Conservation (phyloP, 768 basidiomycete genomes). For the Amanita pseudoporphyria region DNA sequence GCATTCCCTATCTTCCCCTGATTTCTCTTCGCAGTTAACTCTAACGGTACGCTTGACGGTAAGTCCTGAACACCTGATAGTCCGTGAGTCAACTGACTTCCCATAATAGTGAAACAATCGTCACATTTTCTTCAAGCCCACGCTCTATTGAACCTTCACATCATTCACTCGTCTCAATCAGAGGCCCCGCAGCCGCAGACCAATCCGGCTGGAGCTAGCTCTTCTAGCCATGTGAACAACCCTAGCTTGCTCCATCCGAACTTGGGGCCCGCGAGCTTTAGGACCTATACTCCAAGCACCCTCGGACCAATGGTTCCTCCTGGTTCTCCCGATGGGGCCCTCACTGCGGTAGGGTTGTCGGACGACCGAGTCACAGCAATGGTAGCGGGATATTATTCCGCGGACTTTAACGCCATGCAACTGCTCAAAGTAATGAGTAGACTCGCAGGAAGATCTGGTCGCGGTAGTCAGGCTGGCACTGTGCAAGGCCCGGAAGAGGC, state of each 20-base stretch:
- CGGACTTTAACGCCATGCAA: slow-evolving; percentile 72
- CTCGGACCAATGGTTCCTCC: slow-evolving; percentile 11
- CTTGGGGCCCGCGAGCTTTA: slow-evolving; percentile 54
- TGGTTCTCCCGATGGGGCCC: neutral
- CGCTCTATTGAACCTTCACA: slow-evolving; percentile 73
- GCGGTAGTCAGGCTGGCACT: slow-evolving; percentile 30
- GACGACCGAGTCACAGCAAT: slow-evolving; percentile 24
- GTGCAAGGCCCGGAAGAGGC: slow-evolving; percentile 18
- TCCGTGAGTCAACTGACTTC: slow-evolving; percentile 3
- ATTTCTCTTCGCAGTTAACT: slow-evolving; percentile 44
- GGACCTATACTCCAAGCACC: slow-evolving; percentile 42
- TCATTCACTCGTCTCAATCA: slow-evolving; percentile 73
- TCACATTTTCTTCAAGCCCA: slow-evolving; percentile 85
- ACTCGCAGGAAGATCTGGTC: slow-evolving; percentile 29
- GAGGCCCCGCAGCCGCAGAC: slow-evolving; percentile 21
- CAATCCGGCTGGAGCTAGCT: slow-evolving; percentile 23
- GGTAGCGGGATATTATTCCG: slow-evolving; percentile 37
- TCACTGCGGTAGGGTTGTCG: slow-evolving; percentile 5
- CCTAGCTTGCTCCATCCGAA: slow-evolving; percentile 47
- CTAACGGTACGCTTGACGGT: slow-evolving; percentile 65
- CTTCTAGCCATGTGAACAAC: slow-evolving; percentile 26
- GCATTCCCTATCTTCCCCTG: neutral
- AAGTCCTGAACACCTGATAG: slow-evolving; percentile 16
- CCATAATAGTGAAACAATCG: slow-evolving; percentile 54
- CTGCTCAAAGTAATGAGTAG: slow-evolving; percentile 76